A percentile compares a stretch with the other conserved stretches of the same genome.
phyloP scores from a whole-genome alignment of 129 eudicot genomes.

The Kitagawia praeruptora region DNA sequence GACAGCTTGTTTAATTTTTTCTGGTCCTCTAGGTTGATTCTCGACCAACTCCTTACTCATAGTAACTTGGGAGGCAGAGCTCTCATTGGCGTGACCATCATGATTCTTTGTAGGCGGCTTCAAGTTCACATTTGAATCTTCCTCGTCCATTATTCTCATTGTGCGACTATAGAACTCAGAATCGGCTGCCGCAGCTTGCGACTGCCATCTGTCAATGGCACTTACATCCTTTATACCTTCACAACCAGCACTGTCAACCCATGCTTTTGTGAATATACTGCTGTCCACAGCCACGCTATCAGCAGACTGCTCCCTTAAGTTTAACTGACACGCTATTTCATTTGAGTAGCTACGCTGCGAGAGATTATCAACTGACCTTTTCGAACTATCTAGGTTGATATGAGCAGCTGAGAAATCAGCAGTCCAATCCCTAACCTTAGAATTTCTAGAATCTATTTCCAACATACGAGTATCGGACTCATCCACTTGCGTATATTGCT shows the following conservation, averaged over 20 bases:
- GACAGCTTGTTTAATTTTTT: constrained; percentile 72
- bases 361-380: constrained; percentile 49
- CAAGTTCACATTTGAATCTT: constrained; percentile 52
- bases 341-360: constrained; percentile 76
- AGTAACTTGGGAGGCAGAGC: constrained; percentile 76
- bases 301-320: constrained; percentile 70
- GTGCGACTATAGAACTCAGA: constrained; percentile 48
- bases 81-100: constrained; percentile 48
- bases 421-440: constrained; percentile 94
- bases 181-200: constrained; percentile 93
- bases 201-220: constrained; percentile 97
- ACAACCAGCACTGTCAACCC: constrained; percentile 94
- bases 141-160: constrained; percentile 68
- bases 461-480: constrained; percentile 62
- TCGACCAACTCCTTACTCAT: constrained; percentile 51
- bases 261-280: constrained; percentile 82
- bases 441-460: constrained; percentile 93
- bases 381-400: constrained; percentile 57
- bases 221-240: constrained; percentile 73
- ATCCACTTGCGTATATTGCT: constrained; percentile 67
- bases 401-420: constrained; percentile 84
- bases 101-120: constrained; percentile 32
- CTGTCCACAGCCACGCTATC: constrained; percentile 81
- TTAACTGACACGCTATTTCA: constrained; percentile 50
- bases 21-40: constrained; percentile 67